phyloP scores from a whole-genome alignment of 768 basidiomycete genomes.

The Suillus subluteus region DNA sequence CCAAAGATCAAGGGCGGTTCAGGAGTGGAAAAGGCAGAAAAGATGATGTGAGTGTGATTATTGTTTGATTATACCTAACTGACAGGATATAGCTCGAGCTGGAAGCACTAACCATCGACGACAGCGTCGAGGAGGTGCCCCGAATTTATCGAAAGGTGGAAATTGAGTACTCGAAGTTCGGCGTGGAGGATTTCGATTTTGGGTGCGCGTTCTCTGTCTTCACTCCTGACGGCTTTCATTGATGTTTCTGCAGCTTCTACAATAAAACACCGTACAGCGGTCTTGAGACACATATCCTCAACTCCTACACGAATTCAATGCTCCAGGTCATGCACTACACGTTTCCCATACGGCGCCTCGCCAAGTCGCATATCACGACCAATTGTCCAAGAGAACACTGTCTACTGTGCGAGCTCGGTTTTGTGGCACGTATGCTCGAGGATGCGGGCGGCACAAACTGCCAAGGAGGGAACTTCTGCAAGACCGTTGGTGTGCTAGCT shows the following conservation, averaged over 20 bases:
- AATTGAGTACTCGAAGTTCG: constrained; percentile 98
- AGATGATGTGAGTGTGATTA: constrained; percentile 44
- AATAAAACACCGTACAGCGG: constrained; percentile 91
- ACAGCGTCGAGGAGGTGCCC: constrained; percentile 65
- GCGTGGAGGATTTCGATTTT: constrained; percentile 99
- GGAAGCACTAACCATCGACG: constrained; percentile 55
- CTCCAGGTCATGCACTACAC: constrained; percentile 91
- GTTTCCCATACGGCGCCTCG: constrained; percentile 73
- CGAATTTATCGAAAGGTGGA: constrained; percentile 89
- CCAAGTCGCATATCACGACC: constrained; percentile 90
- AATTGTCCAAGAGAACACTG: constrained; percentile 92
- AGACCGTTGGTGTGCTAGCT: constrained; percentile 86
- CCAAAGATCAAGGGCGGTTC: constrained; percentile 75
- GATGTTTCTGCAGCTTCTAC: constrained; percentile 67
- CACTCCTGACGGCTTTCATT: not conserved
- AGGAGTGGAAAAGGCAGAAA: constrained; percentile 73
- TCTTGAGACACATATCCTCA: constrained; percentile 94
- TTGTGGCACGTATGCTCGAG: constrained; percentile 93
- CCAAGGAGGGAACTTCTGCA: constrained; percentile 96
- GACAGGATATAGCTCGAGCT: constrained; percentile 47
- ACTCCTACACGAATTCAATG: constrained; percentile 94
- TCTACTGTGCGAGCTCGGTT: constrained; percentile 92
- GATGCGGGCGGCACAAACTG: constrained; percentile 94
- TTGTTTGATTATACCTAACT: constrained; percentile 12
- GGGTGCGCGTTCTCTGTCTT: constrained; percentile 52